Percentiles rank a stretch among this genome's conserved stretches.
These are phyloP conservation scores for Xylaria castorea DNA, from an alignment of 495 filamentous ascomycete species.

Conservation along the genomic window DNA sequence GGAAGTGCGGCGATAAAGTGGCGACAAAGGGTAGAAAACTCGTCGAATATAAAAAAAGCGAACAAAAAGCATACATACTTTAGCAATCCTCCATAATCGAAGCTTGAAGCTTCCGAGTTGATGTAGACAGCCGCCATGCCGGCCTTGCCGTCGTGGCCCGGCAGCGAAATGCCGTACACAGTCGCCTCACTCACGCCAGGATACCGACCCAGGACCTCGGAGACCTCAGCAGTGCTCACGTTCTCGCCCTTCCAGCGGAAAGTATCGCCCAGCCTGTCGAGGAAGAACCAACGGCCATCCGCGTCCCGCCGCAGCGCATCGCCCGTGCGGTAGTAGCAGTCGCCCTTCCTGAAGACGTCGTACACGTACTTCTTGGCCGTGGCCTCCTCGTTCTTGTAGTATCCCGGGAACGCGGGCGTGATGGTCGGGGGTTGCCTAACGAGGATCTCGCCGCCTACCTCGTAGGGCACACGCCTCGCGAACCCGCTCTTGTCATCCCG, in stretches of 20 bases:
- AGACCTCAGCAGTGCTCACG: slow-evolving; percentile 79
- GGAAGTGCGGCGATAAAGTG: background rate
- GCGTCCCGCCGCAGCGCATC: slow-evolving; percentile 69
- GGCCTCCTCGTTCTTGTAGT: slow-evolving; percentile 70
- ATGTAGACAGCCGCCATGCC: slow-evolving; percentile 68
- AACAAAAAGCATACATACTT: slow-evolving; percentile 41
- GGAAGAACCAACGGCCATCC: slow-evolving; percentile 81
- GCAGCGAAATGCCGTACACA: slow-evolving; percentile 77
- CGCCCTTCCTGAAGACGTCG: slow-evolving; percentile 76
- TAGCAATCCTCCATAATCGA: slow-evolving; percentile 63
- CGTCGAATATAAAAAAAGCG: background rate
- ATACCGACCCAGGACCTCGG: slow-evolving; percentile 68
- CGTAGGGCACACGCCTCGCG: slow-evolving; percentile 65
- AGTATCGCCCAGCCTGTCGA: slow-evolving; percentile 79
- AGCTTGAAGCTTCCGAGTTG: slow-evolving; percentile 49
- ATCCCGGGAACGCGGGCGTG: slow-evolving; percentile 67
- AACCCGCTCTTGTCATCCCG: slow-evolving; percentile 72
- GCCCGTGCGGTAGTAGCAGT: slow-evolving; percentile 77
- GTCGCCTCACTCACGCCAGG: slow-evolving; percentile 76
- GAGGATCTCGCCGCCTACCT: slow-evolving; percentile 76
- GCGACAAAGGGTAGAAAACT: background rate
- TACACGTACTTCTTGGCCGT: slow-evolving; percentile 72
- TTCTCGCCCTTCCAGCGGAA: slow-evolving; percentile 88
- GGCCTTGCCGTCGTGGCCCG: slow-evolving; percentile 73
- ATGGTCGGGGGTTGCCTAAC: slow-evolving; percentile 61